A percentile compares a stretch with the other conserved stretches of the same genome.
phyloP scores from a whole-genome alignment of 176 grass and related monocot genomes.

The Ensete ventricosum region DNA sequence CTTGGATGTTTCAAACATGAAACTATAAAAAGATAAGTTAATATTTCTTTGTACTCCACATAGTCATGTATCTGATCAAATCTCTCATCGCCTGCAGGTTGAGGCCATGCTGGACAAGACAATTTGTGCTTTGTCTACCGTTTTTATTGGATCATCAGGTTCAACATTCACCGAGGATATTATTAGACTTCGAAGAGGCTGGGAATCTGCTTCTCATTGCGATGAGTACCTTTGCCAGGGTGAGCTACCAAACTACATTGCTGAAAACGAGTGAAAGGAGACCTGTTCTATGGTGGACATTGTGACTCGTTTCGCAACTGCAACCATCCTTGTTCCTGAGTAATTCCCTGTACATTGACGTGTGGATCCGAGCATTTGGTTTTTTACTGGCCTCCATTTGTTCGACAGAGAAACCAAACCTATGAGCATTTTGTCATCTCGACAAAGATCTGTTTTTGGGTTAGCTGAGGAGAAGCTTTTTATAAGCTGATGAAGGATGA shows the following conservation, averaged over 20 bases:
- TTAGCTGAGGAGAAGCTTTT: too few relatives aligned
- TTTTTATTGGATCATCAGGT: conserved; percentile 77
- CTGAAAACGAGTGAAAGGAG: conserved; percentile 40
- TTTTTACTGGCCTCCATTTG: not conserved
- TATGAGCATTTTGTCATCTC: too few relatives aligned
- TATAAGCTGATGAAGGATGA: too few relatives aligned
- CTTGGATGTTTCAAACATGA: not conserved
- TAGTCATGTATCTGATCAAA: too few relatives aligned
- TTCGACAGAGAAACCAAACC: not conserved
- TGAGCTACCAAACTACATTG: conserved; percentile 65
- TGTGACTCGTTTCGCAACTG: not conserved
- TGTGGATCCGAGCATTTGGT: conserved; percentile 4
- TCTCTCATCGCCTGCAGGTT: conserved; percentile 29
- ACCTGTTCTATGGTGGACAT: not conserved
- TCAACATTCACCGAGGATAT: conserved; percentile 97
- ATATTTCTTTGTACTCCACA: too few relatives aligned
- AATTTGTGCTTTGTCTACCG: conserved; percentile 65
- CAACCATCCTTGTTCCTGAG: not conserved
- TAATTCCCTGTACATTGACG: not conserved
- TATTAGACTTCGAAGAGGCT: conserved; percentile 50
- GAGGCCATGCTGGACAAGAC: conserved; percentile 98
- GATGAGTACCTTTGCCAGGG: conserved; percentile 95
- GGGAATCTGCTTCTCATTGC: conserved; percentile 68
- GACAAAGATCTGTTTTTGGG: too few relatives aligned
- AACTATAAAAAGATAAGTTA: too few relatives aligned